These are phyloP conservation scores for Yamadazyma sp. DNA, from an alignment of 1,139 yeast species.

Conservation along the genomic window DNA sequence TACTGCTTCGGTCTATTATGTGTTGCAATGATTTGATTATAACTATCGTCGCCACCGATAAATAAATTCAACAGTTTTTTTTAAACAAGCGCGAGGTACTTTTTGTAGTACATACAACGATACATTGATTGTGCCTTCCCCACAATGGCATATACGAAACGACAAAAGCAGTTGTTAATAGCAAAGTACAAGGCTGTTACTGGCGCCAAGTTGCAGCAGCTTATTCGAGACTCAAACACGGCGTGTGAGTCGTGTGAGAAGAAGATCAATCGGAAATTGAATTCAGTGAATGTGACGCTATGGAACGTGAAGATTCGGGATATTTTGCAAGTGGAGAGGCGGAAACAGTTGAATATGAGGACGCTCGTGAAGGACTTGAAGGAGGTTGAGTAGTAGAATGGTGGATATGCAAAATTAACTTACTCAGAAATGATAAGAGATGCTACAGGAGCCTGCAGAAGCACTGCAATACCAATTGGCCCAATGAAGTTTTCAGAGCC, in stretches of 20 bases:
- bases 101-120: too few relatives aligned
- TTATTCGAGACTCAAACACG: slow-evolving; percentile 19
- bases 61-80: background rate
- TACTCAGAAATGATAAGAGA: too few relatives aligned
- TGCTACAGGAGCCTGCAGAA: too few relatives aligned
- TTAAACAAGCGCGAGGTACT: background rate
- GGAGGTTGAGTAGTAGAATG: too few relatives aligned
- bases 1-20: background rate
- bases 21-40: background rate
- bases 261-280: slow-evolving; percentile 35
- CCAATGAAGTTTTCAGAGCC: too few relatives aligned
- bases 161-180: slow-evolving; percentile 39
- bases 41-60: slow-evolving; percentile 10
- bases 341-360: slow-evolving; percentile 30
- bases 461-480: too few relatives aligned
- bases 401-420: too few relatives aligned
- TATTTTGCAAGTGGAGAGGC: slow-evolving; percentile 45
- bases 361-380: slow-evolving; percentile 31
- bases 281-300: slow-evolving; percentile 41
- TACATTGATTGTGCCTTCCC: too few relatives aligned
- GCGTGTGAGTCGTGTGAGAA: slow-evolving; percentile 14
- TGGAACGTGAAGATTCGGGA: slow-evolving; percentile 40
- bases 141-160: slow-evolving; percentile 16
- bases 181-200: slow-evolving; percentile 24
- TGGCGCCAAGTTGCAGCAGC: slow-evolving; percentile 18